A percentile compares a stretch with the other conserved stretches of the same genome.
These are phyloP conservation scores for Drechslera avenae DNA, from an alignment of 2,329 filamentous ascomycete genomes.

Conservation along the genomic window DNA sequence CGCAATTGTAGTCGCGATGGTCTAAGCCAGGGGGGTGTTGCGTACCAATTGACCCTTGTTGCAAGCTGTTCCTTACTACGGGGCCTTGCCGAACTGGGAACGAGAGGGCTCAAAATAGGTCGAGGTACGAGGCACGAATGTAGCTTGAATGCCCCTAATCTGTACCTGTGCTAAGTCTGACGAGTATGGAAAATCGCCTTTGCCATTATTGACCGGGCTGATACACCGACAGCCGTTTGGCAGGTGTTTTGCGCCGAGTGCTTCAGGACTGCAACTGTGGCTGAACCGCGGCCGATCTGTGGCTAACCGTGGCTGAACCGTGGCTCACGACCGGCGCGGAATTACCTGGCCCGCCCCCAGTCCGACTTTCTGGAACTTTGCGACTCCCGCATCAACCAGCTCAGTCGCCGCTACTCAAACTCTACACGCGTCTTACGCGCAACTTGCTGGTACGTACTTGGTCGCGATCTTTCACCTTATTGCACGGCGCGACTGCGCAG, in stretches of 20 bases:
- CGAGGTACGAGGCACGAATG: background rate
- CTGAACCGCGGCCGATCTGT: background rate
- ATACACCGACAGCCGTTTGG: slow-evolving; percentile 1
- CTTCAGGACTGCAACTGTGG: slow-evolving; percentile 13
- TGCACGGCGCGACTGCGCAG: background rate
- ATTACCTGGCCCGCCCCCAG: slow-evolving; percentile 8
- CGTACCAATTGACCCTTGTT: slow-evolving; percentile 37
- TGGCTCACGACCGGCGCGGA: slow-evolving; percentile 14
- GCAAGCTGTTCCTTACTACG: slow-evolving; percentile 34
- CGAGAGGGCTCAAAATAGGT: slow-evolving; percentile 29
- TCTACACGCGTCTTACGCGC: slow-evolving; percentile 11
- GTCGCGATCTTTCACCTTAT: slow-evolving; percentile 7
- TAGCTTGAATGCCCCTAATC: background rate
- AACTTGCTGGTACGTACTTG: background rate
- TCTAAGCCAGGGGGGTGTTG: slow-evolving; percentile 31
- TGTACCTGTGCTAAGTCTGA: background rate
- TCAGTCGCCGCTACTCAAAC: slow-evolving; percentile 5
- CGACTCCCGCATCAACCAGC: slow-evolving; percentile 10
- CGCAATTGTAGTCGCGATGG: slow-evolving; percentile 32
- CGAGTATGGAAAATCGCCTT: background rate
- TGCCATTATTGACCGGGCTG: background rate
- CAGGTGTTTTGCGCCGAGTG: slow-evolving; percentile 15
- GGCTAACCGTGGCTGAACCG: background rate
- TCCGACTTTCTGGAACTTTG: slow-evolving; percentile 14
- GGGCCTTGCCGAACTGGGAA: slow-evolving; percentile 30